Conservation (phyloP, 148 eudicot species). For the Pouteria glomerata region DNA sequence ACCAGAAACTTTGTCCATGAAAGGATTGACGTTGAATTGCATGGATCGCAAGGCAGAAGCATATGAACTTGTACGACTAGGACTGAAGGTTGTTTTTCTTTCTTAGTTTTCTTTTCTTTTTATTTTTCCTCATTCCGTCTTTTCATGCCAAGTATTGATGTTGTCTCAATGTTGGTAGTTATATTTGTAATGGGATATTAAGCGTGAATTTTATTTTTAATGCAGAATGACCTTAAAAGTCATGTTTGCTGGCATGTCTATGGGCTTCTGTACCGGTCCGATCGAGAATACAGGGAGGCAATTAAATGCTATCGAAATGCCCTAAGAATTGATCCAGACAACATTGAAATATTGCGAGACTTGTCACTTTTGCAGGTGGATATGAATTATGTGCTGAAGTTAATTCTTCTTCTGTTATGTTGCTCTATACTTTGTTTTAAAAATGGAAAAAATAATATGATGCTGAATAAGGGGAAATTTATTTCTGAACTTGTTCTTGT, state of each 20-base stretch:
- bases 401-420: not conserved
- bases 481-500: too few species aligned
- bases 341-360: constrained; percentile 93
- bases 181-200: not conserved
- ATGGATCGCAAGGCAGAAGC: constrained; percentile 99
- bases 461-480: too few species aligned
- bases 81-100: constrained; percentile 63
- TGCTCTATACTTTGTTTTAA: too few species aligned
- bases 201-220: constrained; percentile 6
- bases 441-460: too few species aligned
- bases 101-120: not conserved
- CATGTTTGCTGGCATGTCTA: constrained; percentile 99
- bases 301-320: constrained; percentile 98
- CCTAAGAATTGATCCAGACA: constrained; percentile 90
- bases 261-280: constrained; percentile 96
- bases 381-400: not conserved
- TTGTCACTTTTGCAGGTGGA: constrained; percentile 89
- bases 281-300: constrained; percentile 96
- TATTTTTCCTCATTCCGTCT: too few species aligned
- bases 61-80: constrained; percentile 94
- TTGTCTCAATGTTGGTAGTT: not conserved
- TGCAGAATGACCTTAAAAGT: constrained; percentile 98
- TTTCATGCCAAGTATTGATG: not conserved
- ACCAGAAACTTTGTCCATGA: constrained; percentile 94
- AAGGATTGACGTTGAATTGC: constrained; percentile 94